Conservation (phyloP, 2,329 filamentous ascomycete genomes). For the Basipetospora chlamydospora region DNA sequence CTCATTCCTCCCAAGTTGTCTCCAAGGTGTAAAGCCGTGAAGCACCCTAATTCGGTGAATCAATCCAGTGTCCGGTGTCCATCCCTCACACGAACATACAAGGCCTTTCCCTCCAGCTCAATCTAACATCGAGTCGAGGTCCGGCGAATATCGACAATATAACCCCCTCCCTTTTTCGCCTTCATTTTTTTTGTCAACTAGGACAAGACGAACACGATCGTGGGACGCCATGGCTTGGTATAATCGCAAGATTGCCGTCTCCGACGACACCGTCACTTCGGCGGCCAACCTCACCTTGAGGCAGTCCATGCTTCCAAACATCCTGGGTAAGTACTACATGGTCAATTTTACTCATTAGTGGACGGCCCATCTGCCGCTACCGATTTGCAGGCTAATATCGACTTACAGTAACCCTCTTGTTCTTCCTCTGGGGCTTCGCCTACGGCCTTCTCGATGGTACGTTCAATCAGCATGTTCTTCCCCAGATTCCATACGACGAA, state of each 20-base stretch:
- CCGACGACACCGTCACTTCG: constrained; percentile 3
- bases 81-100: too few relatives aligned
- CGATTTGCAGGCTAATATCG: not conserved
- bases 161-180: too few relatives aligned
- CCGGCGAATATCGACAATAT: too few relatives aligned
- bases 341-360: not conserved
- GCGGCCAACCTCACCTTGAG: constrained; percentile 4
- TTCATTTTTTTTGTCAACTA: too few relatives aligned
- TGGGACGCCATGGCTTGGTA: constrained; percentile 2
- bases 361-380: not conserved
- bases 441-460: constrained; percentile 26
- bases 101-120: too few relatives aligned
- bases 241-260: constrained; percentile 5
- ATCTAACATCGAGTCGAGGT: too few relatives aligned
- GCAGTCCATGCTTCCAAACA: constrained; percentile 7
- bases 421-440: constrained; percentile 32
- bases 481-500: not conserved
- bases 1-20: too few relatives aligned
- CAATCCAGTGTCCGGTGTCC: too few relatives aligned
- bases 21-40: too few relatives aligned
- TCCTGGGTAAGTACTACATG: too few relatives aligned
- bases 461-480: not conserved
- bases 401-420: constrained; percentile 23
- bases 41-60: too few relatives aligned
- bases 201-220: not conserved